phyloP scores from a whole-genome alignment of 352 stramenopile genomes.

The Globisporangium alternatum region DNA sequence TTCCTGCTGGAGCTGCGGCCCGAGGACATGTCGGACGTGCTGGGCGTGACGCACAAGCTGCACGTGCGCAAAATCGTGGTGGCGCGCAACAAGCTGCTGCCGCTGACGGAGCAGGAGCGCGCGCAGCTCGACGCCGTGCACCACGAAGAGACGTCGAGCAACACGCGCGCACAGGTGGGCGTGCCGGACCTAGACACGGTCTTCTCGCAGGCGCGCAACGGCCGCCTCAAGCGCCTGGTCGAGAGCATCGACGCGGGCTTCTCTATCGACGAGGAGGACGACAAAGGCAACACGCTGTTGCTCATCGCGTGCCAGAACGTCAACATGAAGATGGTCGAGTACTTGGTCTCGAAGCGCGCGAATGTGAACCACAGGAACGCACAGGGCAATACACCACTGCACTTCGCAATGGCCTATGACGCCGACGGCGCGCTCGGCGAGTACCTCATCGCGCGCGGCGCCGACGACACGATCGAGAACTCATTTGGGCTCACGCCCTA shows the following conservation, averaged over 20 bases:
- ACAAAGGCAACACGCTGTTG: slow-evolving; percentile 92
- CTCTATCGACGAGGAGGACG: slow-evolving; percentile 85
- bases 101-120: slow-evolving; percentile 74
- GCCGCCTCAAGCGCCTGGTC: slow-evolving; percentile 84
- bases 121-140: slow-evolving; percentile 62
- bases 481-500: slow-evolving; percentile 91
- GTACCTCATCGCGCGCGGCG: slow-evolving; percentile 91
- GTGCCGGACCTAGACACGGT: slow-evolving; percentile 68
- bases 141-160: slow-evolving; percentile 43
- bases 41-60: slow-evolving; percentile 90
- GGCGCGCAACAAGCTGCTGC: slow-evolving; percentile 84
- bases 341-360: slow-evolving; percentile 77
- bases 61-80: slow-evolving; percentile 90
- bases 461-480: slow-evolving; percentile 94
- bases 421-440: slow-evolving; percentile 84
- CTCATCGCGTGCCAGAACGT: slow-evolving; percentile 89
- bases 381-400: slow-evolving; percentile 90
- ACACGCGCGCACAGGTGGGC: slow-evolving; percentile 23
- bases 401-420: slow-evolving; percentile 95
- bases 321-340: slow-evolving; percentile 88
- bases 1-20: slow-evolving; percentile 90
- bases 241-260: slow-evolving; percentile 91
- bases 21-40: slow-evolving; percentile 90
- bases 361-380: slow-evolving; percentile 92
- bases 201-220: slow-evolving; percentile 90